These are phyloP conservation scores for Teunomyces funiuensis DNA, from an alignment of 805 yeast species.

Conservation along the genomic window DNA sequence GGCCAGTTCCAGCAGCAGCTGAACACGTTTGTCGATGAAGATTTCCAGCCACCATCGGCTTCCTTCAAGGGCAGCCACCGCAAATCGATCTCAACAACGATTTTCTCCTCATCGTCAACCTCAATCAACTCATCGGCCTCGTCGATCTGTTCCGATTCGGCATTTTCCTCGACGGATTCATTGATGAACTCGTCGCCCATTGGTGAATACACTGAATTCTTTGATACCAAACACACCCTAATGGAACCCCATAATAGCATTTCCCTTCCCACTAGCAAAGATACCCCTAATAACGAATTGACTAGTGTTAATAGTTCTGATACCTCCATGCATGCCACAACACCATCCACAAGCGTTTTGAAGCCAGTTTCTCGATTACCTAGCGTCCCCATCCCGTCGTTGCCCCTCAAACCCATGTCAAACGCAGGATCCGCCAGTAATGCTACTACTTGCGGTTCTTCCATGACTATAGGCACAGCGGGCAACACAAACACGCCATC, in stretches of 20 bases:
- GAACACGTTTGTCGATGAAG: constrained; percentile 13
- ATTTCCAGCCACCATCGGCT: constrained; percentile 31
- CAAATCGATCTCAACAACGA: constrained; percentile 17
- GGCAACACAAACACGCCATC: constrained; percentile 3
- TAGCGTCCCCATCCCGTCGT: constrained; percentile 9
- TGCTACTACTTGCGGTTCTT: not conserved
- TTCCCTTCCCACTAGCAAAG: constrained; percentile 1
- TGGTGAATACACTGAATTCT: constrained; percentile 25
- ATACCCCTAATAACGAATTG: not conserved
- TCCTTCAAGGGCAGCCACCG: constrained; percentile 19
- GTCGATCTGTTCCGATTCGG: constrained; percentile 27
- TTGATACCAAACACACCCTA: constrained; percentile 16
- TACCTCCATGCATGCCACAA: constrained; percentile 3
- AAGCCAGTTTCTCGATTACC: constrained; percentile 11
- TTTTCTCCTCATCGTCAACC: constrained; percentile 20
- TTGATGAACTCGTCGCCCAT: constrained; percentile 26
- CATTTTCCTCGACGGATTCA: constrained; percentile 30
- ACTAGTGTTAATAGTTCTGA: constrained; percentile 4
- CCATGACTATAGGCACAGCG: not conserved
- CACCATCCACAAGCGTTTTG: constrained; percentile 7
- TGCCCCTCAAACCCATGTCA: constrained; percentile 2
- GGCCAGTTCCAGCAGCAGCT: constrained; percentile 1
- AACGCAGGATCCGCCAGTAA: not conserved
- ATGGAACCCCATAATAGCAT: constrained; percentile 1
- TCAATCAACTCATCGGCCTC: constrained; percentile 32